Percentiles rank a stretch among this genome's conserved stretches.
Conservation (phyloP, 2,329 filamentous ascomycete species). For the Paraconiothyrium sp. region DNA sequence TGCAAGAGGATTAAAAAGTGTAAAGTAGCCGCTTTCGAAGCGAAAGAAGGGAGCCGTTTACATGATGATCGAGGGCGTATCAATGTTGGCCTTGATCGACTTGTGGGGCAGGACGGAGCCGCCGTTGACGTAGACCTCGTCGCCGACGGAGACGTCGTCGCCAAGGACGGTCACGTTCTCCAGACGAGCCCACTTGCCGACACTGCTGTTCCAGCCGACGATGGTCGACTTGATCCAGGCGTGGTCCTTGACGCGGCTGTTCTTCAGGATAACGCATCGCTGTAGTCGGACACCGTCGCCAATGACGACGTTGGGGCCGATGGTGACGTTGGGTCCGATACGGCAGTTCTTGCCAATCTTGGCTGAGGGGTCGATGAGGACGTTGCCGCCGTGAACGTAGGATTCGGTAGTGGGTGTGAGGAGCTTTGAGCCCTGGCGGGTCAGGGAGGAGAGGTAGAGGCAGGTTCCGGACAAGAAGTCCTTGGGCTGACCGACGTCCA, state of each 20-base stretch:
- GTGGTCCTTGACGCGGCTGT: conserved; percentile 97
- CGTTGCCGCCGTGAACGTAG: conserved; percentile 92
- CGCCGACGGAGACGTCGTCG: conserved; percentile 96
- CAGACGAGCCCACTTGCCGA: conserved; percentile 93
- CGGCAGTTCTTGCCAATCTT: conserved; percentile 99
- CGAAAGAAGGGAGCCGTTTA: conserved; percentile 38
- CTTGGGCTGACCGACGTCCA: conserved; percentile 98
- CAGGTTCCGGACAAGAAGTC: conserved; percentile 97
- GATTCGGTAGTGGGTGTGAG: conserved; percentile 78
- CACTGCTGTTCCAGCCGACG: conserved; percentile 96
- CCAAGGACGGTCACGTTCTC: conserved; percentile 99
- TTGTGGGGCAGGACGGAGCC: conserved; percentile 96
- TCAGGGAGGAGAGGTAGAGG: conserved; percentile 90
- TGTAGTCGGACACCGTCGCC: conserved; percentile 95
- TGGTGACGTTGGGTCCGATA: conserved; percentile 96
- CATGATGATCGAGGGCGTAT: conserved; percentile 64
- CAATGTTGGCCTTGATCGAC: conserved; percentile 98
- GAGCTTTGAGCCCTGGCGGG: conserved; percentile 88
- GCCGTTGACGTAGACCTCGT: conserved; percentile 98
- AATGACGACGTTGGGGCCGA: conserved; percentile 90
- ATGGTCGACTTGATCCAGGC: conserved; percentile 99
- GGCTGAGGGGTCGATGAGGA: conserved; percentile 90
- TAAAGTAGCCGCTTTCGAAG: conserved; percentile 27
- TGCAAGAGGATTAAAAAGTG: conserved; percentile 43
- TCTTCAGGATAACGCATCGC: conserved; percentile 86